phyloP scores from a whole-genome alignment of 169 alveolate species.

The Plasmodium reichenowi region DNA sequence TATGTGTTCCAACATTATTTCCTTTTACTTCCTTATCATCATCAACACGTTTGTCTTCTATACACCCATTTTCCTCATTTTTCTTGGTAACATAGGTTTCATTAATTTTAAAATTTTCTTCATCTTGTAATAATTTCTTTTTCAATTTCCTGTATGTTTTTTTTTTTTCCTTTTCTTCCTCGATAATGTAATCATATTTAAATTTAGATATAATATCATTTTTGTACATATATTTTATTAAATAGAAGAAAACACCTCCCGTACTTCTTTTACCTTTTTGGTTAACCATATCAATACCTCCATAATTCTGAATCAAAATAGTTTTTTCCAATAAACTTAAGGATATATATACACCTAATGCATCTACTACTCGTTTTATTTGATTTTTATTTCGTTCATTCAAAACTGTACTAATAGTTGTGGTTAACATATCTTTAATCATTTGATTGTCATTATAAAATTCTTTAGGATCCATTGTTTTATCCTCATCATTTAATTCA shows the following conservation, averaged over 20 bases:
- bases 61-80: not conserved
- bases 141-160: conserved; percentile 82
- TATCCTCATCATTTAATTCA: conserved; percentile 27
- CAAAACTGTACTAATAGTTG: conserved; percentile 88
- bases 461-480: conserved; percentile 67
- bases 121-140: conserved; percentile 74
- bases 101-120: conserved; percentile 37
- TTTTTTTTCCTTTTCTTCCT: conserved; percentile 88
- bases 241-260: conserved; percentile 92
- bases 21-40: conserved; percentile 2
- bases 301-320: conserved; percentile 87
- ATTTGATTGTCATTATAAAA: conserved; percentile 66
- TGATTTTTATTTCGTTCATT: conserved; percentile 88
- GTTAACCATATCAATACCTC: conserved; percentile 90
- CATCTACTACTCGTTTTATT: conserved; percentile 84
- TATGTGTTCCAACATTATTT: not conserved
- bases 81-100: not conserved
- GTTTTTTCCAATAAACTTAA: conserved; percentile 86
- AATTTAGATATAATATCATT: conserved; percentile 87
- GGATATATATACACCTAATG: conserved; percentile 86
- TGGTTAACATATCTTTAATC: conserved; percentile 83
- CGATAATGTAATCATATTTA: conserved; percentile 89
- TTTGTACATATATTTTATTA: conserved; percentile 85
- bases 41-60: conserved; percentile 12
- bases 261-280: conserved; percentile 89